A percentile compares a stretch with the other conserved stretches of the same genome.
Evolutionary conservation across 805 yeast species (phyloP).

Genomic region (Pichia nanzhaoensis): DNA sequence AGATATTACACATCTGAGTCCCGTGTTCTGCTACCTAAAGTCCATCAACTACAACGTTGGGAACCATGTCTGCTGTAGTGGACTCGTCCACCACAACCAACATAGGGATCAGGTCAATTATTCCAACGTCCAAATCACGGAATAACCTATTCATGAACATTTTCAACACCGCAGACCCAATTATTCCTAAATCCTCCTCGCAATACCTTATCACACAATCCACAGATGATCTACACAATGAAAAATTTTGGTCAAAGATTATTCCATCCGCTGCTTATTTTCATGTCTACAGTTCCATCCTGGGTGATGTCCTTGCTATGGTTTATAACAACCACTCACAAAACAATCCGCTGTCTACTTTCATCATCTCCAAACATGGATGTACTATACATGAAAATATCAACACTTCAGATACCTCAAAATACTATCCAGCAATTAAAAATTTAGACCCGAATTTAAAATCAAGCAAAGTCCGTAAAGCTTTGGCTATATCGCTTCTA

Average conservation of each 20-base stretch:
- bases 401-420: constrained; percentile 51
- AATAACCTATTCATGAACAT: constrained; percentile 5
- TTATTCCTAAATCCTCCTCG: constrained; percentile 4
- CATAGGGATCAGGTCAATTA: constrained; percentile 2
- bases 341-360: constrained; percentile 35
- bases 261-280: constrained; percentile 48
- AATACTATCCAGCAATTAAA: constrained; percentile 73
- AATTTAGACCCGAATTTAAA: constrained; percentile 48
- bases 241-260: constrained; percentile 35
- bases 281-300: constrained; percentile 40
- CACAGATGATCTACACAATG: constrained; percentile 16
- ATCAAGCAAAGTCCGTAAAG: constrained; percentile 56
- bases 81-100: neutral
- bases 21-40: neutral
- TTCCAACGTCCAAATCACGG: constrained; percentile 8
- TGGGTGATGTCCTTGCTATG: constrained; percentile 43
- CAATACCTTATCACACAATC: constrained; percentile 3
- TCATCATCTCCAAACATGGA: constrained; percentile 61
- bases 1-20: neutral
- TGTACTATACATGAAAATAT: constrained; percentile 51
- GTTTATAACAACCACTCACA: constrained; percentile 43
- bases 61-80: neutral
- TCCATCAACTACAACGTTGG: neutral
- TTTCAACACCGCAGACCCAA: neutral
- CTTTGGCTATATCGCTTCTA: constrained; percentile 68